These are phyloP conservation scores for Capronia americana DNA, from an alignment of 2,329 filamentous ascomycete species.

Conservation along the genomic window DNA sequence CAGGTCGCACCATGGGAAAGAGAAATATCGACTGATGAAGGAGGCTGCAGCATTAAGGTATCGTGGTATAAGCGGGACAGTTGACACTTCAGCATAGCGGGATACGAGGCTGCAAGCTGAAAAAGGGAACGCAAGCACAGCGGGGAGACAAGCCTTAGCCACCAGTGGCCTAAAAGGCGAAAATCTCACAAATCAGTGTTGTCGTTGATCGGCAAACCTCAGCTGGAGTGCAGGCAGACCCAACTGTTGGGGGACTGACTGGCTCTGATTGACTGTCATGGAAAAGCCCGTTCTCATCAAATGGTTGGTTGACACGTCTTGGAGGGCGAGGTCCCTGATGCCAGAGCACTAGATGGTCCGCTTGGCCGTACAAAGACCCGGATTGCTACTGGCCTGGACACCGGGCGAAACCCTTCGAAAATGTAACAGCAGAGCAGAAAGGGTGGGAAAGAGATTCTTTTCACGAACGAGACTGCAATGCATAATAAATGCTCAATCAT, in stretches of 20 bases:
- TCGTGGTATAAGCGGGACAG: slow-evolving; percentile 2
- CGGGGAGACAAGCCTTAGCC: background rate
- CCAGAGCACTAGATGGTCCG: background rate
- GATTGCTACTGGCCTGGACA: background rate
- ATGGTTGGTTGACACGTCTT: background rate
- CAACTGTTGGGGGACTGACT: slow-evolving; percentile 3
- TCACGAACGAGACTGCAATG: background rate
- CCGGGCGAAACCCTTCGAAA: background rate
- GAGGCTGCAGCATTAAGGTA: background rate
- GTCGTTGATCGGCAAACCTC: background rate
- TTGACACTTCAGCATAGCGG: background rate
- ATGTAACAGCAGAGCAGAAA: background rate
- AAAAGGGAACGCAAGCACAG: background rate
- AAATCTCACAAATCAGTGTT: slow-evolving; percentile 3
- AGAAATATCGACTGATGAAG: background rate
- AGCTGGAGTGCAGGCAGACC: slow-evolving; percentile 6
- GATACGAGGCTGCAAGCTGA: background rate
- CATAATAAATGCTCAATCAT: background rate
- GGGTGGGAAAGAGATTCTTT: background rate
- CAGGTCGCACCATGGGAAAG: background rate
- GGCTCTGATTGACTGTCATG: background rate
- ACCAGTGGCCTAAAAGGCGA: background rate
- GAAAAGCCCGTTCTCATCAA: slow-evolving; percentile 8
- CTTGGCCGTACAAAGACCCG: background rate
- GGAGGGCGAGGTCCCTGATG: background rate